These are phyloP conservation scores for Mrakia blollopis DNA, from an alignment of 768 basidiomycete species.

Conservation along the genomic window DNA sequence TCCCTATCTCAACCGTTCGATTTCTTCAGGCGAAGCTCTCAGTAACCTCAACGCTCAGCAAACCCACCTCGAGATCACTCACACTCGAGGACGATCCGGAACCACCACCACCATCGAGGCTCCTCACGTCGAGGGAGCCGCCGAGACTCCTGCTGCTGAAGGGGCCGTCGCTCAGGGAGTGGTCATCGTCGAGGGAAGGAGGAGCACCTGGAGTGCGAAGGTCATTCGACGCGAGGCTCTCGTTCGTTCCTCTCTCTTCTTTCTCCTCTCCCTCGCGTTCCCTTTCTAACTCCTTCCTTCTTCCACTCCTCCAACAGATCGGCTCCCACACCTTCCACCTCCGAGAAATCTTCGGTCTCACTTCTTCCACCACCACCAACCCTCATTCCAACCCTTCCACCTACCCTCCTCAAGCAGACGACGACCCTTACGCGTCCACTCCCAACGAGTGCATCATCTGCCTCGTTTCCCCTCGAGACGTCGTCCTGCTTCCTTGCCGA, in stretches of 20 bases:
- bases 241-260: conserved; percentile 34
- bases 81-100: conserved; percentile 13
- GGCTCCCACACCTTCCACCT: conserved; percentile 90
- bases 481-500: conserved; percentile 85
- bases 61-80: conserved; percentile 77
- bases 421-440: conserved; percentile 58
- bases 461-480: conserved; percentile 78
- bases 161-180: conserved; percentile 1
- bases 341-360: conserved; percentile 89
- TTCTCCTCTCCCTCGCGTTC: neutral
- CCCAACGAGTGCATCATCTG: conserved; percentile 79
- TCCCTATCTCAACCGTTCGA: conserved; percentile 3
- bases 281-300: neutral
- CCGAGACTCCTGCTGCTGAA: conserved; percentile 52
- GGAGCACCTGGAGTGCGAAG: conserved; percentile 71
- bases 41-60: conserved; percentile 73
- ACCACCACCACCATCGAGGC: neutral
- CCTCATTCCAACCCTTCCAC: conserved; percentile 40
- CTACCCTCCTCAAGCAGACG: conserved; percentile 43
- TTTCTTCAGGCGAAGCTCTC: conserved; percentile 47
- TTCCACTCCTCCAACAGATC: conserved; percentile 53
- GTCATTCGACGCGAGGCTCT: conserved; percentile 89
- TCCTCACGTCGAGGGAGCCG: conserved; percentile 33
- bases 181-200: conserved; percentile 34
- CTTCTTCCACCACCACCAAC: conserved; percentile 47